Base-by-base conservation (phyloP, 1,139 yeast genomes). In the Hanseniaspora sp. region DNA sequence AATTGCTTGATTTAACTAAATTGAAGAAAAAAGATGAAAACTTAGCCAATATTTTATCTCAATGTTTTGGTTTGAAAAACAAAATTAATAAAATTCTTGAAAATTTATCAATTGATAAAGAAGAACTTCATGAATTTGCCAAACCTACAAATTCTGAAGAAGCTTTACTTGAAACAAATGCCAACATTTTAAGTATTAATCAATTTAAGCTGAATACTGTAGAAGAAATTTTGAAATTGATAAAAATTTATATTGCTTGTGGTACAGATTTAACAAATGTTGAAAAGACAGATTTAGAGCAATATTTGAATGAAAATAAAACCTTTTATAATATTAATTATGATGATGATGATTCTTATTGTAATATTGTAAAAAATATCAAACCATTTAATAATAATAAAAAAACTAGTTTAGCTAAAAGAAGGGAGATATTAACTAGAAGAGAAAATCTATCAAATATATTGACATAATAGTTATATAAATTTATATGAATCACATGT, bases 161-260 rank as follows among this genome's bases (percentile, higher is more conserved):
- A 17, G 49, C 33, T 6, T 31, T 51, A 13, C 11, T 51, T 3
- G 31, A n/a, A 34, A 61, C 64, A 40, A 58, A 63, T 13, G 56
- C 47, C 53, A 35, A 56, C 37, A 57, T 64, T 9, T 30, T 65
- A 5, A 43, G 56, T 13, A 59, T 61, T 38, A 45, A 61, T 2
- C 63, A 67, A 13, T 30, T 46, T n/a, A 51, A 51, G n/a, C 2
- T 39, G 12, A 28, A 39, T 1, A 45, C 39, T 15, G 6, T 51
- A 11, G 33, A 51, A 33, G 41, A 51, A 35, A 23, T 8, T 30
- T 9, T 45, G 9, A 38, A 35, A 13, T 38, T 51, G 1, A 31
- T 44, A 1, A 44, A 51, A 15, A 15, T 44, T 4, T 37, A 40
- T 46, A 33, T 51, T 7, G 44, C 44, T 1, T 38, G 38, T 8